Evolutionary conservation across 371 early-diverging fungal species (phyloP), one percentile per base, ranked within the genome.

Genomic region (Mucor indicus): DNA sequence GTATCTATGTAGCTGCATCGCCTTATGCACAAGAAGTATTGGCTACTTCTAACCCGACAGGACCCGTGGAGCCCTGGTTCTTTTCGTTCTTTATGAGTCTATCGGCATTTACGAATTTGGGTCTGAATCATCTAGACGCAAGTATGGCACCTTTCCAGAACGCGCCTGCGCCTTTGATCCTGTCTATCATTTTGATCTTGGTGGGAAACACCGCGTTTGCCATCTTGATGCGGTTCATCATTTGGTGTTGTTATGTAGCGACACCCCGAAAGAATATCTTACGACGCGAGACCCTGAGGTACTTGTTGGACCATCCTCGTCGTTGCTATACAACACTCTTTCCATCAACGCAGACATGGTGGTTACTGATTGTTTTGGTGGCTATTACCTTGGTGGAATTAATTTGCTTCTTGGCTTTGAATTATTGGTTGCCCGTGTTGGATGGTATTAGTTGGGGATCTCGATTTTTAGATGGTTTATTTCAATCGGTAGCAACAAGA

Each of bases 201-300:
- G 48, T 61, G 0, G 76, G 76, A 22, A 75, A 75, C 22, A 75
- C 76, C 0, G 72, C 68, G 0, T 75, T 60, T 57, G 72, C 76
- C 1, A 63, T 75, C 17, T 30, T 72, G 22, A 27, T 75, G 2
- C 57, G 76, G 8, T 67, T 69, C 12, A 61, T 69, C 13, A 69
- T 75, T 31, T 75, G 76, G 76, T 6, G 20, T 5, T 41, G 63
- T 8, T 72, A 57, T 42, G 44, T 45, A 3, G 15, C 55, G 3
- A 72, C 72, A 2, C 76, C 72, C 8, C 37, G 49, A 12, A 44
- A 50, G 2, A 51, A 53, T 1, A 32, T 57, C 2, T 61, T 72
- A 61, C 58, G 53, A 13, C 62, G 67, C 20, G 72, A 75, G 40
- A 67, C 70, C 1, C 54, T 69, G 11, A 56, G 59, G 0, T 75